Conservation (phyloP, 2,329 filamentous ascomycete species). For the Phaeosphaeriaceae sp. region DNA sequence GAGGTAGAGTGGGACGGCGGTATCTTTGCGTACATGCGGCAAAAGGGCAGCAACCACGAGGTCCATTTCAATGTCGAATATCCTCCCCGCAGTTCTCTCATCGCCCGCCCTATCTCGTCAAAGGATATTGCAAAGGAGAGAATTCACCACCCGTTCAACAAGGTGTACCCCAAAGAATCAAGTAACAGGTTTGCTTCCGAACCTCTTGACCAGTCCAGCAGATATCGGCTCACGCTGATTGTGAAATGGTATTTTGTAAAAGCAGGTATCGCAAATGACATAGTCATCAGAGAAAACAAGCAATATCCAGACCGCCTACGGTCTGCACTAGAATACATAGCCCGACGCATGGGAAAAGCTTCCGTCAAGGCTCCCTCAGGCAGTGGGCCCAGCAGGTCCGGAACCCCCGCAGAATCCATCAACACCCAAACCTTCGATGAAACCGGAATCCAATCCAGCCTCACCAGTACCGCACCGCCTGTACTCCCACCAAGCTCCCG, state of each 20-base stretch:
- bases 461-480: too few species aligned
- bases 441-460: too few species aligned
- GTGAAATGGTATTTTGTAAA: too few species aligned
- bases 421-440: too few species aligned
- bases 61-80: conserved; percentile 6
- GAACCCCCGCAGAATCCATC: too few species aligned
- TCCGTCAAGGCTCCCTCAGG: conserved; percentile 7
- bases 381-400: too few species aligned
- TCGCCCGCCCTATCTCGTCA: background rate
- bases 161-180: conserved; percentile 8
- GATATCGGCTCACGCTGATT: conserved; percentile 15
- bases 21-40: conserved; percentile 17
- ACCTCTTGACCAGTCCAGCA: conserved; percentile 9
- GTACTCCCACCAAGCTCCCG: too few species aligned
- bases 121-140: conserved; percentile 9
- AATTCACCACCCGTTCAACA: conserved; percentile 20
- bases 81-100: background rate
- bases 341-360: conserved; percentile 11
- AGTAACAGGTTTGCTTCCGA: background rate
- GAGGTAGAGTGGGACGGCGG: conserved; percentile 5
- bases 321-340: conserved; percentile 5
- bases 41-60: conserved; percentile 5
- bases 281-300: conserved; percentile 16
- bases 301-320: conserved; percentile 13
- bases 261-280: conserved; percentile 16